Percentiles rank a stretch among this genome's conserved stretches.
Conservation (phyloP, 371 early-diverging fungal species). For the Mortierella sp. region DNA sequence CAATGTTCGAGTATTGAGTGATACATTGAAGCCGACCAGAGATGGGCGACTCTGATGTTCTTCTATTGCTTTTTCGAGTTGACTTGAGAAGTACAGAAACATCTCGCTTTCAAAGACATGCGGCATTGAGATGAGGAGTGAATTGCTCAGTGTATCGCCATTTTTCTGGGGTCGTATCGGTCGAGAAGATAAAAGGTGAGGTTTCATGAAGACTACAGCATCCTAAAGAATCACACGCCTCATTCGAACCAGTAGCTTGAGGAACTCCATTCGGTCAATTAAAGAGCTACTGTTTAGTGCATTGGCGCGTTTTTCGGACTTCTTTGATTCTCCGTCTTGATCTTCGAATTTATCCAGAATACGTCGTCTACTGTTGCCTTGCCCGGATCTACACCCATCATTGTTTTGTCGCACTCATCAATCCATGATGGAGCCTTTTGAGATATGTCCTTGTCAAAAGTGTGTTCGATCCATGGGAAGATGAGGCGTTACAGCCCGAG, state of each 20-base stretch:
- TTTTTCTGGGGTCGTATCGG: background rate
- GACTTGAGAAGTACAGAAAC: no score
- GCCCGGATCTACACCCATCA: constrained; percentile 12
- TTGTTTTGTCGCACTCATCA: constrained; percentile 21
- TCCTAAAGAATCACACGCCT: constrained; percentile 20
- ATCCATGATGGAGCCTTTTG: constrained; percentile 13
- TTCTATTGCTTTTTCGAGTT: no score
- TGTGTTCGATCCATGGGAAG: constrained; percentile 35
- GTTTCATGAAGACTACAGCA: constrained; percentile 1
- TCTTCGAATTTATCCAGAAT: no score
- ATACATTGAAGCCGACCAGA: no score
- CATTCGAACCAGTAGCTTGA: constrained; percentile 18
- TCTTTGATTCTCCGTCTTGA: no score
- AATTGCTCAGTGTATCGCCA: background rate
- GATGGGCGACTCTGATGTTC: no score
- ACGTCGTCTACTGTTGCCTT: no score
- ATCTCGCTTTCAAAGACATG: background rate
- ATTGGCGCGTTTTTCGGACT: no score
- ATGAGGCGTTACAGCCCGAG: constrained; percentile 26
- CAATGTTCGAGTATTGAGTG: no score
- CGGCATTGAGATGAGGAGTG: constrained; percentile 1
- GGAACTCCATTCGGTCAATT: background rate
- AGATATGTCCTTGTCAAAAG: constrained; percentile 15
- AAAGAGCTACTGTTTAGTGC: no score
- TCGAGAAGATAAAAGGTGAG: no score